Percentiles rank a stretch among this genome's conserved stretches.
Conservation (phyloP, 1,284 basidiomycete species). For the Pterulicium gracile region DNA sequence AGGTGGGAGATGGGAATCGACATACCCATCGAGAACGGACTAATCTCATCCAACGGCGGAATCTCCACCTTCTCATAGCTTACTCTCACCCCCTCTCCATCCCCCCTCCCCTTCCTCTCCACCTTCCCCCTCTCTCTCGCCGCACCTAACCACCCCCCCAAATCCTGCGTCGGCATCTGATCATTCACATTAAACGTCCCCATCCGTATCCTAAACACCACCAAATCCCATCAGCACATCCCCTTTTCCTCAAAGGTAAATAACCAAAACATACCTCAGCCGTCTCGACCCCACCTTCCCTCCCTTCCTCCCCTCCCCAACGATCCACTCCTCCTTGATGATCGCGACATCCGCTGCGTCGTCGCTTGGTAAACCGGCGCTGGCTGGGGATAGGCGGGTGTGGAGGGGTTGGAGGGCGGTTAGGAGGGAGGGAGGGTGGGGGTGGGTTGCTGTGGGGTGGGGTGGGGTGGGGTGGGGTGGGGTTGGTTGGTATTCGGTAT, state of each 20-base stretch:
- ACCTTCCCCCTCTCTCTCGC: slow-evolving; percentile 8
- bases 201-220: slow-evolving; percentile 38
- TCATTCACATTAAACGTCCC: slow-evolving; percentile 79
- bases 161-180: slow-evolving; percentile 56
- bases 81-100: too few relatives aligned
- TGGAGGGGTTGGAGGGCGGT: slow-evolving; percentile 31
- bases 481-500: background rate
- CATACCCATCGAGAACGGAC: slow-evolving; percentile 12
- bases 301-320: slow-evolving; percentile 24
- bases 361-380: slow-evolving; percentile 50
- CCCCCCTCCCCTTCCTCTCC: slow-evolving; percentile 17
- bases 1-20: slow-evolving; percentile 7
- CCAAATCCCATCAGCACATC: slow-evolving; percentile 1
- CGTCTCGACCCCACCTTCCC: slow-evolving; percentile 19
- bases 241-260: slow-evolving; percentile 2
- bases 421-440: slow-evolving; percentile 53
- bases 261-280: slow-evolving; percentile 18
- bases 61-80: slow-evolving; percentile 19
- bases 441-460: slow-evolving; percentile 18
- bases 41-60: background rate
- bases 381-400: slow-evolving; percentile 41
- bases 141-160: slow-evolving; percentile 36
- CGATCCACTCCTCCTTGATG: slow-evolving; percentile 57
- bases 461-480: background rate
- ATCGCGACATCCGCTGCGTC: slow-evolving; percentile 44